Evolutionary conservation across 1,139 yeast species (phyloP).

Genomic region (Candida pseudocylindracea): DNA sequence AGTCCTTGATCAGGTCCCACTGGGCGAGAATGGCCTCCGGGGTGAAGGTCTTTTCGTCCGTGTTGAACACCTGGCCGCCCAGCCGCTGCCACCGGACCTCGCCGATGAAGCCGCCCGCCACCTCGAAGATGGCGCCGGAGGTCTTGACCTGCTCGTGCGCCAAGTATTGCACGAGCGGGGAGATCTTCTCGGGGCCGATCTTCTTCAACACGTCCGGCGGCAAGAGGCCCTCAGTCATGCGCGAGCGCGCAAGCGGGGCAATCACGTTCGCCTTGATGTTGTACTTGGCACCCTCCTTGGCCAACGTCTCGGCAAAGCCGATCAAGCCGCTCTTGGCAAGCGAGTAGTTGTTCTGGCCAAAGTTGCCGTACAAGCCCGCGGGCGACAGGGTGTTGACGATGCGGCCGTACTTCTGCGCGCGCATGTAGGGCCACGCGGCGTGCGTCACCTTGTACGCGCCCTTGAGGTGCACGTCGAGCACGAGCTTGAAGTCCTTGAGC

Average conservation of each 20-base stretch:
- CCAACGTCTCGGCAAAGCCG: slow-evolving; percentile 84
- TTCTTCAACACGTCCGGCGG: slow-evolving; percentile 71
- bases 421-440: slow-evolving; percentile 88
- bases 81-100: slow-evolving; percentile 94
- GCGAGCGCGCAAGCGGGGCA: slow-evolving; percentile 87
- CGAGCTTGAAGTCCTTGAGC: slow-evolving; percentile 57
- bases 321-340: slow-evolving; percentile 84
- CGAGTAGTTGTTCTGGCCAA: slow-evolving; percentile 91
- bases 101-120: slow-evolving; percentile 85
- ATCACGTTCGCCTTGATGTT: slow-evolving; percentile 72
- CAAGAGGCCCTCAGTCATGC: slow-evolving; percentile 84
- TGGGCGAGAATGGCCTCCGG: slow-evolving; percentile 67
- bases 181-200: slow-evolving; percentile 72
- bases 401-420: slow-evolving; percentile 71
- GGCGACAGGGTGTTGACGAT: slow-evolving; percentile 87
- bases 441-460: slow-evolving; percentile 75
- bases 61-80: slow-evolving; percentile 66
- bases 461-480: slow-evolving; percentile 68
- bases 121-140: slow-evolving; percentile 66
- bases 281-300: slow-evolving; percentile 78
- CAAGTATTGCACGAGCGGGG: slow-evolving; percentile 71
- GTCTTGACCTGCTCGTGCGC: slow-evolving; percentile 39
- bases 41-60: slow-evolving; percentile 43
- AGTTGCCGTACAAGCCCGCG: slow-evolving; percentile 91
- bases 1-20: slow-evolving; percentile 43